A percentile compares a stretch with the other conserved stretches of the same genome.
Evolutionary conservation across 73 alveolate species (phyloP).

Genomic region (Halteria grandinella): DNA sequence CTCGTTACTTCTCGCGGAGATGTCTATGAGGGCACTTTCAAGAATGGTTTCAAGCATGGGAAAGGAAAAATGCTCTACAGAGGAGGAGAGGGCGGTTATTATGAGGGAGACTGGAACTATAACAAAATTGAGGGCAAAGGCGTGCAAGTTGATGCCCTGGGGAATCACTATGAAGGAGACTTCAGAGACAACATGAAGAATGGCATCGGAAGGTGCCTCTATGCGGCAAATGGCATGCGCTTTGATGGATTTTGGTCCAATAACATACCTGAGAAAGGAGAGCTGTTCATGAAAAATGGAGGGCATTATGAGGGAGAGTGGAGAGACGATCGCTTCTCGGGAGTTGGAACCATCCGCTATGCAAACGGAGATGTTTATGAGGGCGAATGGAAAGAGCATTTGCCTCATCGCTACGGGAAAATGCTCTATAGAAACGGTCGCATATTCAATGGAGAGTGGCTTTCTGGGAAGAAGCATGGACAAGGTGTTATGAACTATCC

Average conservation of each 20-base stretch:
- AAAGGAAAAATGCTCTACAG: slow-evolving; percentile 24
- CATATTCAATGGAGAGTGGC: slow-evolving; percentile 89
- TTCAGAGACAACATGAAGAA: slow-evolving; percentile 32
- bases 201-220: slow-evolving; percentile 44
- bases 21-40: slow-evolving; percentile 33
- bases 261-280: slow-evolving; percentile 65
- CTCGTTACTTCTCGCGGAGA: slow-evolving; percentile 28
- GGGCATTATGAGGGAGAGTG: slow-evolving; percentile 84
- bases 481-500: slow-evolving; percentile 92
- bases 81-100: slow-evolving; percentile 19
- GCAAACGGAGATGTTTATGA: slow-evolving; percentile 63
- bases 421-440: slow-evolving; percentile 37
- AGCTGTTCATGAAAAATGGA: slow-evolving; percentile 65
- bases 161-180: slow-evolving; percentile 49
- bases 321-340: slow-evolving; percentile 77
- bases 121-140: slow-evolving; percentile 59
- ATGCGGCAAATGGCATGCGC: slow-evolving; percentile 51
- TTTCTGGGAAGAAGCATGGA: slow-evolving; percentile 79
- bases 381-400: slow-evolving; percentile 68
- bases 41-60: slow-evolving; percentile 64
- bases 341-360: slow-evolving; percentile 72
- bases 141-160: slow-evolving; percentile 16
- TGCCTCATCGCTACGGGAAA: slow-evolving; percentile 63
- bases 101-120: slow-evolving; percentile 59
- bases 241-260: slow-evolving; percentile 60